Evolutionary conservation across 495 filamentous ascomycete genomes (phyloP), one percentile per base, ranked within the genome.

Genomic region (Baudoinia panamericana): DNA sequence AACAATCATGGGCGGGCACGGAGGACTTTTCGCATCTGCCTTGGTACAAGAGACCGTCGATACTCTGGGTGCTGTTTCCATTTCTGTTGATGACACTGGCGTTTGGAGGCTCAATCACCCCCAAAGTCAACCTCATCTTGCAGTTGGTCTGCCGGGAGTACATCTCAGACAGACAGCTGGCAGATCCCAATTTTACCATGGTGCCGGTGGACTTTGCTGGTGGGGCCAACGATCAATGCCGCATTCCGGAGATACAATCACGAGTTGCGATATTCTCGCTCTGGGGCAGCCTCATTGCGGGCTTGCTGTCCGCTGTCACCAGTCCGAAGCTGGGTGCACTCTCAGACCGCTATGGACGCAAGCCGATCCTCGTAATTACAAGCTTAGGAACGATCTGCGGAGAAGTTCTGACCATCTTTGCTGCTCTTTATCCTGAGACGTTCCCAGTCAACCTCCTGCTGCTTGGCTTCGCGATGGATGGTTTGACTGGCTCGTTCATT

Each of bases 341-440:
- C 16, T 95, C 88, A 1, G 90, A 97, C 64, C 76, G 83, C 5
- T 82, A 86, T 61, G 90, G 90, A 2, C 72, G 90, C 32, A 82
- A 76, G 30, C 65, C 54, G 13, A 54, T 93, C 26, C 72, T 96
- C 39, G 68, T 76, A 11, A 48, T 83, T 23, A 69, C 73, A 17
- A 76, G 77, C 10, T 55, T 72, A 2, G 85, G 84, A 7, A 71
- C 75, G 28, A 64, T 93, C 0, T 33, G 73, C 1, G 68, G 63
- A 30, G 90, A 95, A 56, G 53, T 76, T 27, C 71, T 90, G 36
- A 83, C 80, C 20, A 79, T 90, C 24, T 47, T 85, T 5, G 74
- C 85, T 11, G 83, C 73, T 27, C 80, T 68, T 46, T 82, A 72
- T 53, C 78, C 84, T 7, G 79, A 90, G 0, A 63, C 56, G 0